These are phyloP conservation scores for Debaryomyces nepalensis DNA, from an alignment of 1,139 yeast genomes.

Conservation along the genomic window DNA sequence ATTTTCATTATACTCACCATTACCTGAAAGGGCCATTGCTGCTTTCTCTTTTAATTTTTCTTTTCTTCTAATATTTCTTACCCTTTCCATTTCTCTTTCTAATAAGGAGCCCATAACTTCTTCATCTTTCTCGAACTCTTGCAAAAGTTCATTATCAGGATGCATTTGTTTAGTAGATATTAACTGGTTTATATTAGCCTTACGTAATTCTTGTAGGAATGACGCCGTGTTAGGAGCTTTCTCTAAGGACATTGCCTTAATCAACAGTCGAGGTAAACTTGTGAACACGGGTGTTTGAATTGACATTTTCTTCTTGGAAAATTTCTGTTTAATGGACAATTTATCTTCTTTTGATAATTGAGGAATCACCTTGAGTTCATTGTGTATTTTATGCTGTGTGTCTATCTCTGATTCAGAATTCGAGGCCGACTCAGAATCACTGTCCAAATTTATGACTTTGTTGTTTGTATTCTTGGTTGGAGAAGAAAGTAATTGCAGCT, in stretches of 20 bases:
- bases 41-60: conserved; percentile 51
- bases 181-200: conserved; percentile 44
- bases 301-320: conserved; percentile 28
- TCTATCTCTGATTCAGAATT: conserved; percentile 20
- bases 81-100: conserved; percentile 65
- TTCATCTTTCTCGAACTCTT: conserved; percentile 46
- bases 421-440: conserved; percentile 18
- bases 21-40: conserved; percentile 33
- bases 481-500: conserved; percentile 29
- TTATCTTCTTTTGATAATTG: conserved; percentile 42
- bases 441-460: conserved; percentile 6
- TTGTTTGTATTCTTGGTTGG: conserved; percentile 21
- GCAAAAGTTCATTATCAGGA: conserved; percentile 36
- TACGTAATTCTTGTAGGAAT: conserved; percentile 34
- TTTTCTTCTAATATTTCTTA: conserved; percentile 52
- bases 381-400: conserved; percentile 10
- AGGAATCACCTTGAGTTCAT: conserved; percentile 30
- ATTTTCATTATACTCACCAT: conserved; percentile 21
- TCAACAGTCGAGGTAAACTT: conserved; percentile 19
- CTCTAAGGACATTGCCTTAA: conserved; percentile 15
- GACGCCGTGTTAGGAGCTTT: conserved; percentile 16
- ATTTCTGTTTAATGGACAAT: conserved; percentile 41
- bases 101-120: conserved; percentile 54
- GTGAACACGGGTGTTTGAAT: conserved; percentile 10
- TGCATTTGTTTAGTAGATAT: conserved; percentile 28